Evolutionary conservation across 306 rosid species (phyloP).

Genomic region (Ceratonia siliqua): DNA sequence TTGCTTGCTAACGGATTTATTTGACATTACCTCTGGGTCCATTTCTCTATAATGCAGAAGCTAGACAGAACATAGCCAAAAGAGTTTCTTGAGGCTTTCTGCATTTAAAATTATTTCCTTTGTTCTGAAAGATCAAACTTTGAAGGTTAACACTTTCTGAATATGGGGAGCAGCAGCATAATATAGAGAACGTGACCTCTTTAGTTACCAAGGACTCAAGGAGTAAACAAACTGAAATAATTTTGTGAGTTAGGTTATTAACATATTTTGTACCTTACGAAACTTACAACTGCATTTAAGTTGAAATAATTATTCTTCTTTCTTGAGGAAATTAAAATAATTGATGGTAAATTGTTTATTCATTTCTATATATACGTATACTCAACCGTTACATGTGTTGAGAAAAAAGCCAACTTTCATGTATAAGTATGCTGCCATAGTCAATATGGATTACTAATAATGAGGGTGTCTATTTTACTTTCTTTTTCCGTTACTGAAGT

Average conservation of each 20-base stretch:
- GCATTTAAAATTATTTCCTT: neutral
- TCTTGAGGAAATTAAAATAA: neutral
- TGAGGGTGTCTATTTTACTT: neutral
- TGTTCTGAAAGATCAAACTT: neutral
- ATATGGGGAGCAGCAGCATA: neutral
- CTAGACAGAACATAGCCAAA: neutral
- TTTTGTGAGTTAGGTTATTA: neutral
- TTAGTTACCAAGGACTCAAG: neutral
- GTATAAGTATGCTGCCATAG: neutral
- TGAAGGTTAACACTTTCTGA: neutral
- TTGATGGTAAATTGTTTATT: neutral
- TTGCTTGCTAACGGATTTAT: neutral
- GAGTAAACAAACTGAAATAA: neutral
- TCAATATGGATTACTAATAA: neutral
- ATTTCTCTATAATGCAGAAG: neutral
- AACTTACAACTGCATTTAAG: neutral
- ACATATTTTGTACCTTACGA: neutral
- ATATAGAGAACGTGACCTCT: neutral
- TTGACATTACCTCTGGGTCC: neutral
- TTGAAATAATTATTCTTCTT: neutral
- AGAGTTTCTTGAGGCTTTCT: neutral
- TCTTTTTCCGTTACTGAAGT: neutral
- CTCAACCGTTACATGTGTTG: neutral
- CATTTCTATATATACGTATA: neutral
- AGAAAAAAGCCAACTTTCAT: neutral